These are phyloP conservation scores for Hypoxylon subgilvum DNA, from an alignment of 495 filamentous ascomycete species.

Conservation along the genomic window DNA sequence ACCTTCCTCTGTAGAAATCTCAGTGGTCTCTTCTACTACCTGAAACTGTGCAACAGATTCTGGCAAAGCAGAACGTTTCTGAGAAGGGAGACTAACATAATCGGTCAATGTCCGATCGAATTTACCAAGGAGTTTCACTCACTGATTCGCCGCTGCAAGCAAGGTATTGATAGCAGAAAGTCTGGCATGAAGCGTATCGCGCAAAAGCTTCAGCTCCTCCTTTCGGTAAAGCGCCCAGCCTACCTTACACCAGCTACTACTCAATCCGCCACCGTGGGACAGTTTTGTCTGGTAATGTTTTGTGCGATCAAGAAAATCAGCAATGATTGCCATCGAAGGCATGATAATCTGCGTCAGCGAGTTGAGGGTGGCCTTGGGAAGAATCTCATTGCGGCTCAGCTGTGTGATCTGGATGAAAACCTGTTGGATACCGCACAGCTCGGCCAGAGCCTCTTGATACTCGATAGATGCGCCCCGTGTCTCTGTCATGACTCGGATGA, in stretches of 20 bases:
- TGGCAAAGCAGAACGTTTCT: too few species aligned
- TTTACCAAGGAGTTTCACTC: not conserved
- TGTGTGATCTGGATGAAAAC: conserved; percentile 23
- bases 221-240: conserved; percentile 10
- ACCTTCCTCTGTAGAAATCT: too few species aligned
- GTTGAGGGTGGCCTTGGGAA: conserved; percentile 15
- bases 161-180: conserved; percentile 6
- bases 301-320: conserved; percentile 11
- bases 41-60: too few species aligned
- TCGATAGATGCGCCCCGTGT: conserved; percentile 16
- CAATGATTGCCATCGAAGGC: conserved; percentile 17
- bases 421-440: conserved; percentile 24
- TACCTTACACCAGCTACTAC: conserved; percentile 9
- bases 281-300: conserved; percentile 17
- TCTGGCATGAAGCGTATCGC: conserved; percentile 1
- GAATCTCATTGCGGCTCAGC: conserved; percentile 3
- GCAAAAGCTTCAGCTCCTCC: conserved; percentile 2
- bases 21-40: too few species aligned
- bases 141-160: conserved; percentile 4
- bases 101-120: too few species aligned
- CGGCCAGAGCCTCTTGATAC: conserved; percentile 26
- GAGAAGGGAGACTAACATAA: too few species aligned
- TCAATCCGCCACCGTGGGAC: not conserved
- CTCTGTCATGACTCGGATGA: conserved; percentile 29
- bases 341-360: conserved; percentile 18